Evolutionary conservation across 305 asterid genomes (phyloP), one percentile per base, ranked within the genome.

Genomic region (Fraxinus sp.): DNA sequence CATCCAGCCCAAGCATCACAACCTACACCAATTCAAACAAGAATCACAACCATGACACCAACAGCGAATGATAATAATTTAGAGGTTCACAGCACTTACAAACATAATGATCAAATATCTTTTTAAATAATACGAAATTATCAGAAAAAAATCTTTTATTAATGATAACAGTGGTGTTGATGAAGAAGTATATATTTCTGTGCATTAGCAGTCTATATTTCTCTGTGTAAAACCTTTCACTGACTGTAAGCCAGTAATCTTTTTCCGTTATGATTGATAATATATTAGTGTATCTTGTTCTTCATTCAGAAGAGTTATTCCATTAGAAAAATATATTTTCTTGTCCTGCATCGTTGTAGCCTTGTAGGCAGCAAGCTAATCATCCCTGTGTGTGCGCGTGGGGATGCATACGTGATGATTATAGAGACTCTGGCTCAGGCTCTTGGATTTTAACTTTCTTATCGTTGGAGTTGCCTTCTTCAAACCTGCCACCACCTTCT

Each of bases 1-100:
- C 98, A 87, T 96, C 99, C 81, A 96, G 93, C 79, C 99, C 99
- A 84, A 96, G 98, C 99, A 93, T 95, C 86, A 96, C 98, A 88
- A 96, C 99, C 99, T 96, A 81, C 70, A 41, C 55, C 78, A 86
- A 79, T 82, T 73, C 26, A 83, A 77, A 78, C 41, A 64, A 28
- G 14, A 79, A 80, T 66, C 18, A 66, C 35, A 66, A 66, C 16
- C 36, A 66, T 66, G 36, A 26, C 36, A 10, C 2, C 35, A 66
- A 66, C 8, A 1, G n/a, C 0, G 18, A 35, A 66, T 66, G 6
- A 66, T 66, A 24, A 10, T 9, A 26, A 66, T 66, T 26, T 66
- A 26, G 74, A 66, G 74, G 30, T 9, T 66, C 35, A 11, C 0
- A 1, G 52, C 70, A 52, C 66, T 78, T 28, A 52, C 39, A 78